These are phyloP conservation scores for Flaveria robusta DNA, from an alignment of 129 eudicot species.

Conservation along the genomic window DNA sequence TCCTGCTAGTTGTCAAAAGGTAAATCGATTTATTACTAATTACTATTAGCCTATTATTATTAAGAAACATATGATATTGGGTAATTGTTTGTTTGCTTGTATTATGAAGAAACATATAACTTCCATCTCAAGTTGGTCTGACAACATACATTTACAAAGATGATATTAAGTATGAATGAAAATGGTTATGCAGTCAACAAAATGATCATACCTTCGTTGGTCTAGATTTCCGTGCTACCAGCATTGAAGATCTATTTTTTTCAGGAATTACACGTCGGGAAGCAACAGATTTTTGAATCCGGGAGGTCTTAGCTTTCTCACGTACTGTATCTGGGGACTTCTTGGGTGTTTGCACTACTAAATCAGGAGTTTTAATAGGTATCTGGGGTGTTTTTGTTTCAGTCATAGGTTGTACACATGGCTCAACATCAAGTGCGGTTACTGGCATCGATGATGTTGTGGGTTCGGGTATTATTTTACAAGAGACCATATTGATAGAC, in stretches of 20 bases:
- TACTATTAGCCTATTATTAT: too few species aligned
- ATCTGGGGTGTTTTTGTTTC: conserved; percentile 35
- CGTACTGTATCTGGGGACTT: conserved; percentile 22
- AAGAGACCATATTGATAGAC: conserved; percentile 25
- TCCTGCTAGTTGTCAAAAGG: conserved; percentile 49
- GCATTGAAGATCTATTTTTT: conserved; percentile 30
- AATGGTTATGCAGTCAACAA: neutral
- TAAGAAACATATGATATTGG: too few species aligned
- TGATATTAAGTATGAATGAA: neutral
- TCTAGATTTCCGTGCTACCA: conserved; percentile 27
- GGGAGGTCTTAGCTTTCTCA: conserved; percentile 32
- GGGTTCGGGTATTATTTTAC: conserved; percentile 15
- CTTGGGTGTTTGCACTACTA: conserved; percentile 23
- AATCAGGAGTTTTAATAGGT: conserved; percentile 25
- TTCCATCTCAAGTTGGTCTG: neutral
- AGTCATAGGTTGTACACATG: conserved; percentile 25
- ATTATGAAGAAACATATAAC: conserved; percentile 6
- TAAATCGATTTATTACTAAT: conserved; percentile 9
- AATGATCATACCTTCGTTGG: conserved; percentile 10
- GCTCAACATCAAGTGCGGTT: conserved; percentile 16
- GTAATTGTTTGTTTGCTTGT: too few species aligned
- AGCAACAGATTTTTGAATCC: conserved; percentile 22
- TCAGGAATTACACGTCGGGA: conserved; percentile 28
- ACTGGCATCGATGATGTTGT: conserved; percentile 19
- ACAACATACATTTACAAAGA: neutral